These are phyloP conservation scores for Gynochthodes officinalis DNA, from an alignment of 257 asterid genomes.

Conservation along the genomic window DNA sequence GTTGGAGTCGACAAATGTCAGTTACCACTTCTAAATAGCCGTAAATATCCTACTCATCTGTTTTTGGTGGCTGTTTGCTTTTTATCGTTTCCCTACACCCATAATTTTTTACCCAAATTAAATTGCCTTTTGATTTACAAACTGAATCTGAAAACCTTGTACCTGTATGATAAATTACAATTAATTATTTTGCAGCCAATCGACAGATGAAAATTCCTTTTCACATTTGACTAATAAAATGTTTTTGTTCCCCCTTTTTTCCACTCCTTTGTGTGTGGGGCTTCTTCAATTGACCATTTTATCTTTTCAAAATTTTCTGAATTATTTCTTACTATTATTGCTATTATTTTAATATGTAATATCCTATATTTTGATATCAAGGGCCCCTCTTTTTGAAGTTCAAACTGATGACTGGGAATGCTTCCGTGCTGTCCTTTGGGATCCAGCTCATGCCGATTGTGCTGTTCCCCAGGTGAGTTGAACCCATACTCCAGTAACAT, in stretches of 20 bases:
- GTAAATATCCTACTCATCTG: neutral
- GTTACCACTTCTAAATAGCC: neutral
- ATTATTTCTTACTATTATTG: neutral
- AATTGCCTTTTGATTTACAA: neutral
- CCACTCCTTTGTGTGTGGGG: too few species aligned
- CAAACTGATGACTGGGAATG: slow-evolving; percentile 90
- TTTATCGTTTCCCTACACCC: too few species aligned
- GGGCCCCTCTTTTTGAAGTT: slow-evolving; percentile 93
- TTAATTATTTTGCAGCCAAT: neutral
- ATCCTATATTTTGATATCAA: slow-evolving; percentile 24
- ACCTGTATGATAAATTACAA: neutral
- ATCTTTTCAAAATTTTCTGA: neutral
- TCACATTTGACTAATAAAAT: neutral
- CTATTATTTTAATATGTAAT: neutral
- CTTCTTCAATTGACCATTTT: too few species aligned
- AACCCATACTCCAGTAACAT: slow-evolving; percentile 2
- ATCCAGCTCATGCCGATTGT: slow-evolving; percentile 92
- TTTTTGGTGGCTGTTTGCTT: neutral
- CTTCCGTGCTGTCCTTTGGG: slow-evolving; percentile 75
- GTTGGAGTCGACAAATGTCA: neutral
- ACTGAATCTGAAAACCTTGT: neutral
- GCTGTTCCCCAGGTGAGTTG: slow-evolving; percentile 81
- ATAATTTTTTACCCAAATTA: neutral
- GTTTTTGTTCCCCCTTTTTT: too few species aligned
- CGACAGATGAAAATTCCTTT: neutral